Percentiles rank a stretch among this genome's conserved stretches.
Evolutionary conservation across 345 rosid genomes (phyloP).

Genomic region (Eutrema japonicum): DNA sequence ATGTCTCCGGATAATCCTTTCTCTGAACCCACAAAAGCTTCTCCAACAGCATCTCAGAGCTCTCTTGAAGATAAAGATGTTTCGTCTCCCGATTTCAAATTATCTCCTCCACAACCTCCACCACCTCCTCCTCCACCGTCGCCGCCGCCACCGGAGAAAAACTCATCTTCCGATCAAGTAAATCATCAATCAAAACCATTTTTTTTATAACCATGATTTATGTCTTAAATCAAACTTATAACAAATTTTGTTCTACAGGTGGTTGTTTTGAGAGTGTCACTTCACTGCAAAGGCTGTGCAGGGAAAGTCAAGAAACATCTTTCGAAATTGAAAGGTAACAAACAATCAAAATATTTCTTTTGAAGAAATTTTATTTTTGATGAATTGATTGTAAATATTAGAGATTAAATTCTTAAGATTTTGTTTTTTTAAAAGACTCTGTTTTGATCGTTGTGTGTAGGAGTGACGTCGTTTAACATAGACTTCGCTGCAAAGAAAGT

Average conservation of each 20-base stretch:
- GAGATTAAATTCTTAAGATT: not conserved
- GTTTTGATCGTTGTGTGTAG: constrained; percentile 48
- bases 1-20: constrained; percentile 48
- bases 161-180: constrained; percentile 41
- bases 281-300: constrained; percentile 94
- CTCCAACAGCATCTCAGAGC: constrained; percentile 42
- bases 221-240: not conserved
- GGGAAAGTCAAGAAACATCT: constrained; percentile 90
- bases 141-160: constrained; percentile 45
- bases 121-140: constrained; percentile 53
- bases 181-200: not conserved
- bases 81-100: constrained; percentile 37
- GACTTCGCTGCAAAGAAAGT: constrained; percentile 91
- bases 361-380: not conserved
- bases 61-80: constrained; percentile 42
- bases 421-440: constrained; percentile 12
- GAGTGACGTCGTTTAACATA: constrained; percentile 84
- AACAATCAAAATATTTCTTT: not conserved
- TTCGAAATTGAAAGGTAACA: constrained; percentile 81
- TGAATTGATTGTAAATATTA: not conserved
- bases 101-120: constrained; percentile 54
- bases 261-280: constrained; percentile 87
- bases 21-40: constrained; percentile 42
- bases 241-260: constrained; percentile 51
- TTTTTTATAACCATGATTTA: not conserved